Evolutionary conservation across 768 basidiomycete genomes (phyloP).

Genomic region (Lactarius quietus): DNA sequence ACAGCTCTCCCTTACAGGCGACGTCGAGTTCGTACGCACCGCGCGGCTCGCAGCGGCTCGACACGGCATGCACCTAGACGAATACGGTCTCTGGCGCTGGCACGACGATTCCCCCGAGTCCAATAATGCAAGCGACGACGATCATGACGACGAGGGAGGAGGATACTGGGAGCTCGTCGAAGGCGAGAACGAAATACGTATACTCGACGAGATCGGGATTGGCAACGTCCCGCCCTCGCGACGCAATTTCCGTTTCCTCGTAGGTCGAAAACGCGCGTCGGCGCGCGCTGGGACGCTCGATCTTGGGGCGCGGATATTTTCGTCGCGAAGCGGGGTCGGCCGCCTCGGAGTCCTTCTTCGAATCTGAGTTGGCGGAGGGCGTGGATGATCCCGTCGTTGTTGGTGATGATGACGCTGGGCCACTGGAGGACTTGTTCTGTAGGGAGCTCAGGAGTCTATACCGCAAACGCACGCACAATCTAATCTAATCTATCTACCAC

Average conservation of each 20-base stretch:
- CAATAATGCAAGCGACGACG: not conserved
- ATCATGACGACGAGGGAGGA: not conserved
- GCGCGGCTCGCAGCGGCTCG: constrained; percentile 42
- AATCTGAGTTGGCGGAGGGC: not conserved
- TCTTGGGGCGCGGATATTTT: not conserved
- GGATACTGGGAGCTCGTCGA: constrained; percentile 26
- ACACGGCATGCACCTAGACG: constrained; percentile 50
- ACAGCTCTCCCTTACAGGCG: constrained; percentile 54
- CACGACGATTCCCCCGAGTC: constrained; percentile 23
- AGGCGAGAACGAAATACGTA: constrained; percentile 20
- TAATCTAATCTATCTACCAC: too few species aligned
- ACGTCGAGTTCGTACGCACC: constrained; percentile 44
- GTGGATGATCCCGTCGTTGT: not conserved
- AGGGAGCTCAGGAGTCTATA: too few species aligned
- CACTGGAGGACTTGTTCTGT: not conserved
- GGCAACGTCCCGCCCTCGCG: constrained; percentile 17
- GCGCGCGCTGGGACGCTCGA: constrained; percentile 13
- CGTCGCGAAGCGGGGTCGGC: not conserved
- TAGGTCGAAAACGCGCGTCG: constrained; percentile 6
- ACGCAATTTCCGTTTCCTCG: constrained; percentile 26
- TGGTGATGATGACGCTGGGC: not conserved
- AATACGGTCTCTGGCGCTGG: constrained; percentile 66
- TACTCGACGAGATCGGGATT: constrained; percentile 21
- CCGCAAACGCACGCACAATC: too few species aligned
- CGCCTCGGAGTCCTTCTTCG: not conserved